phyloP scores from a whole-genome alignment of 2,329 filamentous ascomycete genomes.

The Penicillium decumbens region DNA sequence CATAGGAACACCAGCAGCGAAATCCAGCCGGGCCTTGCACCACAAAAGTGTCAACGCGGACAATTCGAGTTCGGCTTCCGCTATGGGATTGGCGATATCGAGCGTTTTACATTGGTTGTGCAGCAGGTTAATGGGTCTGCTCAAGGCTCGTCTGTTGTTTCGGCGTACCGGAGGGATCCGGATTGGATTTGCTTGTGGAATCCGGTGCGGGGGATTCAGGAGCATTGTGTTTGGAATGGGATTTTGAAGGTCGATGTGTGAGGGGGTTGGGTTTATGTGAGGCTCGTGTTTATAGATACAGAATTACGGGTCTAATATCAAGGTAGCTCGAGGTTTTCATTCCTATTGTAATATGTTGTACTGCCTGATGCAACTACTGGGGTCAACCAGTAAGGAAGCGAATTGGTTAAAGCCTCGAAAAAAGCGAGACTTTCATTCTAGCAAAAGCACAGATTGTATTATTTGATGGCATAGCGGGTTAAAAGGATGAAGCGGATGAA shows the following conservation, averaged over 20 bases:
- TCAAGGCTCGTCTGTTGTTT: slow-evolving; percentile 3
- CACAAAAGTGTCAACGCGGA: slow-evolving; percentile 3
- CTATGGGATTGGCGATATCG: slow-evolving; percentile 13
- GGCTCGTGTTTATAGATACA: not conserved
- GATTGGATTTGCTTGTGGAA: slow-evolving; percentile 5
- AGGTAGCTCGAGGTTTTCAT: not conserved
- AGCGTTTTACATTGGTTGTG: slow-evolving; percentile 8
- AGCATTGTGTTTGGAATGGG: slow-evolving; percentile 6
- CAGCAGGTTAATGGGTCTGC: not conserved
- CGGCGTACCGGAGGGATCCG: slow-evolving; percentile 3
- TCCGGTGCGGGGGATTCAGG: not conserved
- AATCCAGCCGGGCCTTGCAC: slow-evolving; percentile 10
- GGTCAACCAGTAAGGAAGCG: not conserved
- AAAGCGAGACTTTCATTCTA: not conserved
- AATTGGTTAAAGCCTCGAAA: not conserved
- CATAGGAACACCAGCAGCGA: slow-evolving; percentile 4
- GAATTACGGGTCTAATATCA: not conserved
- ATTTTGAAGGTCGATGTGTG: slow-evolving; percentile 1
- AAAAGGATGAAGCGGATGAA: not conserved
- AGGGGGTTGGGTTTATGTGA: no score
- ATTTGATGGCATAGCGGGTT: not conserved
- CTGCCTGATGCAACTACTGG: not conserved
- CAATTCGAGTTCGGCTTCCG: slow-evolving; percentile 14
- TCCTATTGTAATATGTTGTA: not conserved
- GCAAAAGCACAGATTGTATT: not conserved